phyloP scores from a whole-genome alignment of 495 filamentous ascomycete genomes.

The Podospora didyma region DNA sequence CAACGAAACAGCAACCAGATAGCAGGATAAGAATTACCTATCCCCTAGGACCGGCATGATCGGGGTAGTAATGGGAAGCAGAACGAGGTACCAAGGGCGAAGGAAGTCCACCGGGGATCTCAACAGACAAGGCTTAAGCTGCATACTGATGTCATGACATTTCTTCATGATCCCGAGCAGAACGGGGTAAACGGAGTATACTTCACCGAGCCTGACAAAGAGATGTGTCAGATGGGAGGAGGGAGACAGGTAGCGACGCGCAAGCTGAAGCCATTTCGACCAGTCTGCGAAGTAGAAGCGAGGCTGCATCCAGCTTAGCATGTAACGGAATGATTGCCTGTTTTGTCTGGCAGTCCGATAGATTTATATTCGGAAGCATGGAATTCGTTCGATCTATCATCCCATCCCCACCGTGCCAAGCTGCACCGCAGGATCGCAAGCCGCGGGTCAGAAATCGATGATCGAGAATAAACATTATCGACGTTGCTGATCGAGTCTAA shows the following conservation, averaged over 20 bases:
- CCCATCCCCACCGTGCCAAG: neutral
- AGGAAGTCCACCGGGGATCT: neutral
- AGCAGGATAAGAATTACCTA: too few species aligned
- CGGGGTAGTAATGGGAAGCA: neutral
- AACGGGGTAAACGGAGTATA: too few species aligned
- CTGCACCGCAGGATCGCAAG: neutral
- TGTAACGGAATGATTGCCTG: too few species aligned
- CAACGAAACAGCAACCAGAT: too few species aligned
- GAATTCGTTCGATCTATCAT: neutral
- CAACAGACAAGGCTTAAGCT: neutral
- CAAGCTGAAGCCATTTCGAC: too few species aligned
- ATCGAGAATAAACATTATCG: neutral
- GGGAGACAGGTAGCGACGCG: too few species aligned
- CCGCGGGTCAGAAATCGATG: neutral
- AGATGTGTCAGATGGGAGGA: too few species aligned
- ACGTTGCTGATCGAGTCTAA: slow-evolving; percentile 1
- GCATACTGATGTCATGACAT: neutral
- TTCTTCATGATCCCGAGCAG: neutral
- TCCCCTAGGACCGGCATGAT: too few species aligned
- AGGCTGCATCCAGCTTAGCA: too few species aligned
- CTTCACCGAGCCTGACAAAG: too few species aligned
- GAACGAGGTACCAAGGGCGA: neutral
- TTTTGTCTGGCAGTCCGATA: too few species aligned
- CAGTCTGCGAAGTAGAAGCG: too few species aligned
- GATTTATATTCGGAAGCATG: neutral